Evolutionary conservation across 108 stramenopile species (phyloP).

Genomic region (Stephanodiscus minutulus): DNA sequence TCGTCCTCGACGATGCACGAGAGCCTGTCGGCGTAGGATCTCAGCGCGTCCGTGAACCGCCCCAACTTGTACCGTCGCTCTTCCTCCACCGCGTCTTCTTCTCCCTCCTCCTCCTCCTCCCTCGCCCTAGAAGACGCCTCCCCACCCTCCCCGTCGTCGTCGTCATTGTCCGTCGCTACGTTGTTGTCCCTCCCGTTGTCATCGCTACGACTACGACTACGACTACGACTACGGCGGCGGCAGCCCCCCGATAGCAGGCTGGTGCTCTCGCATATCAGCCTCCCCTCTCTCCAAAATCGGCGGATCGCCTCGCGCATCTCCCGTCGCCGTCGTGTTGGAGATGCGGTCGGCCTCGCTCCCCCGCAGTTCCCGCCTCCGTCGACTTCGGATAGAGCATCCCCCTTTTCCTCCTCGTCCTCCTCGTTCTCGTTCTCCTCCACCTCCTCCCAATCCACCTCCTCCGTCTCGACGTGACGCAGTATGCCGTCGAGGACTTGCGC

Average conservation of each 20-base stretch:
- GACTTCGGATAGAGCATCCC: not conserved
- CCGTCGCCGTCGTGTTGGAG: not conserved
- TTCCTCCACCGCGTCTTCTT: conserved; percentile 10
- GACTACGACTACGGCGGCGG: not conserved
- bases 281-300: conserved; percentile 46
- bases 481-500: not conserved
- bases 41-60: conserved; percentile 30
- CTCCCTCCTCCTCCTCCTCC: not conserved
- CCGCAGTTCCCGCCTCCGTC: not conserved
- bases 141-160: not conserved
- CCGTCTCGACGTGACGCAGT: conserved; percentile 11
- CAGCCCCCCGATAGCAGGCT: conserved; percentile 32
- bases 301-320: conserved; percentile 18
- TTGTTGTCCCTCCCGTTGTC: conserved; percentile 21
- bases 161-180: not conserved
- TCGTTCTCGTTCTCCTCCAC: conserved; percentile 7
- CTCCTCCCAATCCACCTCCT: conserved; percentile 17
- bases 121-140: conserved; percentile 5
- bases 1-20: conserved; percentile 61
- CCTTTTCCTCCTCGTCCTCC: not conserved
- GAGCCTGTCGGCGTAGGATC: conserved; percentile 57
- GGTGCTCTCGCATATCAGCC: conserved; percentile 59
- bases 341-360: not conserved
- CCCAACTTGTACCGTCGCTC: conserved; percentile 18
- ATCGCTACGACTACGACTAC: not conserved